These are phyloP conservation scores for Puya raimondii DNA, from an alignment of 176 grass and related monocot species.

Conservation along the genomic window DNA sequence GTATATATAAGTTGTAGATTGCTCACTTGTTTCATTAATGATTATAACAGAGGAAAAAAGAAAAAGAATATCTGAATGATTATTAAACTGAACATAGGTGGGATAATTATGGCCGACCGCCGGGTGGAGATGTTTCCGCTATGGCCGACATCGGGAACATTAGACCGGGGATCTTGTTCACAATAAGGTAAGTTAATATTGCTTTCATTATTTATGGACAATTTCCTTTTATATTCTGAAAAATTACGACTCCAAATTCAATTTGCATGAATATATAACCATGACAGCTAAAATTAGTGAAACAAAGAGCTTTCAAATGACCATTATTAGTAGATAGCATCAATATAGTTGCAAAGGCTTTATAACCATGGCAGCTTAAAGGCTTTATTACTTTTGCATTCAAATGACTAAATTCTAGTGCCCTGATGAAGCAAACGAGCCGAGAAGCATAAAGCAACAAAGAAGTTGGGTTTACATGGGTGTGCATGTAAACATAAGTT, in stretches of 20 bases:
- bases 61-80: conserved; percentile 1
- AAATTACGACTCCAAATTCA: background rate
- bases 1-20: background rate
- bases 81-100: conserved; percentile 39
- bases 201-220: conserved; percentile 5
- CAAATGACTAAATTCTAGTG: too few species aligned
- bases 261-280: too few species aligned
- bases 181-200: conserved; percentile 65
- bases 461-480: too few species aligned
- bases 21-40: background rate
- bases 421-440: too few species aligned
- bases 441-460: too few species aligned
- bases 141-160: conserved; percentile 70
- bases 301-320: too few species aligned
- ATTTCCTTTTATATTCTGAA: background rate
- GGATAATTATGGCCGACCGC: conserved; percentile 71
- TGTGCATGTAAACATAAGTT: too few species aligned
- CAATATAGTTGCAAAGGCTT: too few species aligned
- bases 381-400: too few species aligned
- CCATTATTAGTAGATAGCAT: too few species aligned
- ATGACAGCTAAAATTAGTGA: too few species aligned
- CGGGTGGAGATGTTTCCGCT: conserved; percentile 72
- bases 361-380: too few species aligned
- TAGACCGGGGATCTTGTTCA: conserved; percentile 68
- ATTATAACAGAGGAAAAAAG: background rate